These are phyloP conservation scores for Penicillium digitatum DNA, from an alignment of 2,329 filamentous ascomycete genomes.

Conservation along the genomic window DNA sequence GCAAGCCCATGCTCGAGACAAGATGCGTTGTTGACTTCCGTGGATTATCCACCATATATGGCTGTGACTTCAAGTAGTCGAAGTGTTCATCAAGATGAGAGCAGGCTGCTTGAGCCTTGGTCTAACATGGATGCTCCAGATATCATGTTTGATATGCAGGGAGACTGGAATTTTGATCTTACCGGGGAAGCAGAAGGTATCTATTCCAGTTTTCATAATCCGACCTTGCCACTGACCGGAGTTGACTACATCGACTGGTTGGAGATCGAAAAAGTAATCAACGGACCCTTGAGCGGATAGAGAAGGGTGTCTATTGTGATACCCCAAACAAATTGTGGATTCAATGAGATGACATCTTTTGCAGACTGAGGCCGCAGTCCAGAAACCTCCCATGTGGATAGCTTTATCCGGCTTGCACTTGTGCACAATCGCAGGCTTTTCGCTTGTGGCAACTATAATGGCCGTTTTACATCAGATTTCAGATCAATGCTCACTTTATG, in stretches of 20 bases:
- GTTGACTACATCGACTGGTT: conserved; percentile 23
- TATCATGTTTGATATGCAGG: conserved; percentile 14
- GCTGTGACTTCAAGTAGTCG: background rate
- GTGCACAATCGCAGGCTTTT: background rate
- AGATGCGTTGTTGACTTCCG: background rate
- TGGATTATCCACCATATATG: background rate
- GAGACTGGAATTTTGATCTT: conserved; percentile 17
- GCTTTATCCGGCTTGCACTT: background rate
- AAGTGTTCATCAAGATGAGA: conserved; percentile 4
- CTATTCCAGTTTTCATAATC: conserved; percentile 22
- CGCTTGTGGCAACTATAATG: background rate
- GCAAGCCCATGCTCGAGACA: background rate
- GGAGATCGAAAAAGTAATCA: conserved; percentile 23
- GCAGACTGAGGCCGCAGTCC: too few species aligned
- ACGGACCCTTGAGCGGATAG: conserved; percentile 4
- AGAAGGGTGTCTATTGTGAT: background rate
- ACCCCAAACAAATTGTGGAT: background rate
- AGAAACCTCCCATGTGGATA: background rate
- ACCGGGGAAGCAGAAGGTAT: conserved; percentile 20
- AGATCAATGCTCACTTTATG: background rate
- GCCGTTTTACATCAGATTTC: background rate
- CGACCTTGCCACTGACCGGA: conserved; percentile 19
- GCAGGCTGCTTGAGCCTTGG: conserved; percentile 14
- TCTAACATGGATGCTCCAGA: conserved; percentile 1
- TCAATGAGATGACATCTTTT: background rate